Base-by-base conservation (phyloP, 2,329 filamentous ascomycete genomes). In the Colletotrichum australisinense region DNA sequence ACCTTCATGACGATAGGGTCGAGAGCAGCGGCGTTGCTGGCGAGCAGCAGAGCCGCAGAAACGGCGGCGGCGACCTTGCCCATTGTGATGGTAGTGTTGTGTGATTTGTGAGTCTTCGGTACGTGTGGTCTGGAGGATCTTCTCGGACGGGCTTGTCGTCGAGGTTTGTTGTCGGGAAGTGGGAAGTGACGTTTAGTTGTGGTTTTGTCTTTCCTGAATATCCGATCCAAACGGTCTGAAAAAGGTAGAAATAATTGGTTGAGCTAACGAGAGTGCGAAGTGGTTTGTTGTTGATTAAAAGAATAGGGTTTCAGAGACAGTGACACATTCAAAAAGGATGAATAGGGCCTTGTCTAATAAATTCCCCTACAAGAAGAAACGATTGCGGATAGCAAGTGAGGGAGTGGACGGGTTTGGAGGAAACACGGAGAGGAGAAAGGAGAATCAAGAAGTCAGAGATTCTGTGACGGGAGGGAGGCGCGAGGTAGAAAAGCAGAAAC, bases 1-100 rank as follows among this genome's bases (percentile, higher is more conserved):
- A 92, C 92, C 89, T 95, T 95, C 87, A 91, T 91, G 77, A 90
- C 84, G 78, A 93, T 92, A 74, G 91, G 87, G 77, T 91, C 84
- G 32, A 89, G 80, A 72, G 85, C 83, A 58, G 83, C 83, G 64
- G 83, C 83, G 35, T 85, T 78, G 76, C 83, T 81, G 67, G 85
- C 80, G 74, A 84, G 83, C 73, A 84, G 78, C 74, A 88, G 77
- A 69, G 85, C 81, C 75, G 86, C 79, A 56, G 84, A 79, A 72
- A 83, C 67, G 58, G 73, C 67, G 32, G 77, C 6, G 35, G 67
- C 49, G 58, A 75, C 60, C 53, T 75, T 70, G 32, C 65, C 69
- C 74, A 76, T 76, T 56, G 32, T 68, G 63, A 60, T 56, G 55
- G 26, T 62, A 3, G 26, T 30, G 42, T 32, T 46, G 35, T 32